Evolutionary conservation across 805 yeast species (phyloP).

Genomic region (Sungouiella thailandica): DNA sequence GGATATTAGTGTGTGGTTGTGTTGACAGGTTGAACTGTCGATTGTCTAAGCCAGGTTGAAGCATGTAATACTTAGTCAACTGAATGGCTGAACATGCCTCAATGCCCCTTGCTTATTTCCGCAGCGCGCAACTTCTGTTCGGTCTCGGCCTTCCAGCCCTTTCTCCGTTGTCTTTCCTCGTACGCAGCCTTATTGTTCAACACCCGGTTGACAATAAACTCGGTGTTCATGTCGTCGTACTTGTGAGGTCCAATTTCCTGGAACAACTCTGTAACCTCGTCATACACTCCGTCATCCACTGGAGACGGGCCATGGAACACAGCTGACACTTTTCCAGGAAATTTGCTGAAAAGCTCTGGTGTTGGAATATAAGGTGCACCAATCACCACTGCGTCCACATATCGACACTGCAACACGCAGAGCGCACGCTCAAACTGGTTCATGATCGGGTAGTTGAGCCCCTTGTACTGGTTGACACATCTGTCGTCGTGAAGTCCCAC

Average conservation of each 20-base stretch:
- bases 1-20: no score
- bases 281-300: slow-evolving; percentile 28
- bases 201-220: slow-evolving; percentile 72
- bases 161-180: slow-evolving; percentile 80
- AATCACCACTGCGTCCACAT: slow-evolving; percentile 73
- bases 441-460: slow-evolving; percentile 78
- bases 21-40: no score
- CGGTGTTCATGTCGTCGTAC: slow-evolving; percentile 61
- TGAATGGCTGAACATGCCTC: no score
- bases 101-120: slow-evolving; percentile 15
- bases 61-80: not conserved
- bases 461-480: slow-evolving; percentile 51
- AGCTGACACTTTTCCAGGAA: slow-evolving; percentile 34
- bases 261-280: slow-evolving; percentile 32
- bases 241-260: slow-evolving; percentile 47
- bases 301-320: slow-evolving; percentile 60
- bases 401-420: slow-evolving; percentile 82
- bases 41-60: no score
- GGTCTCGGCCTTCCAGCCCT: slow-evolving; percentile 71
- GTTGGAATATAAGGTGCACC: slow-evolving; percentile 60
- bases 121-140: slow-evolving; percentile 26
- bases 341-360: slow-evolving; percentile 29
- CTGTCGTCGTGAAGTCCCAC: slow-evolving; percentile 66
- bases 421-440: slow-evolving; percentile 78
- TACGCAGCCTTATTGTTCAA: slow-evolving; percentile 61